Percentiles rank a stretch among this genome's conserved stretches.
Conservation (phyloP, 2,329 filamentous ascomycete genomes). For the Diaporthe helianthi region DNA sequence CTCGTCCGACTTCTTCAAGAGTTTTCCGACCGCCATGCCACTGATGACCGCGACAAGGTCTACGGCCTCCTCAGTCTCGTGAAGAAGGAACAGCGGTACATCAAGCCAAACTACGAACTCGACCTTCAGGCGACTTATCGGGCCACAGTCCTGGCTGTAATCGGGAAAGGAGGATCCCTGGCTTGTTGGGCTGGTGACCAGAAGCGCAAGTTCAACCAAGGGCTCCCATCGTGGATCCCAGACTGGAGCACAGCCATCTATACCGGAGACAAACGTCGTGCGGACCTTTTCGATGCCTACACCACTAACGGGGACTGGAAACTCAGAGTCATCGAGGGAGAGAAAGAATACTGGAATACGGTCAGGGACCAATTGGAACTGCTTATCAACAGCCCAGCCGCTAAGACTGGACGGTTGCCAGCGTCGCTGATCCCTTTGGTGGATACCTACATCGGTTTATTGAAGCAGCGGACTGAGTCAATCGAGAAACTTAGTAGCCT, state of each 20-base stretch:
- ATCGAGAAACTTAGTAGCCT: accelerated
- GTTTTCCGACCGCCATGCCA: conserved; percentile 20
- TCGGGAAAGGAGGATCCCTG: background rate
- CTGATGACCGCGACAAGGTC: conserved; percentile 29
- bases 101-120: background rate
- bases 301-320: background rate
- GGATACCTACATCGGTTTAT: background rate
- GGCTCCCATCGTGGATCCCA: conserved; percentile 27
- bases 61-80: conserved; percentile 26
- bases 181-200: conserved; percentile 25
- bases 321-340: background rate
- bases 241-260: conserved; percentile 24
- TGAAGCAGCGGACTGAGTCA: background rate
- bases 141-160: background rate
- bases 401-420: background rate
- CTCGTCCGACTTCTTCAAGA: conserved; percentile 18
- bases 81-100: background rate
- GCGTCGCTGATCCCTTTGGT: background rate
- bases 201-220: conserved; percentile 14
- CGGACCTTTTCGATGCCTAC: background rate
- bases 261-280: conserved; percentile 11
- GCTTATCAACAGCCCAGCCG: background rate
- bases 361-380: background rate
- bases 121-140: conserved; percentile 3
- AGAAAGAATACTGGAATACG: background rate